Percentiles rank a stretch among this genome's conserved stretches.
These are phyloP conservation scores for Climacium dendroides DNA, from an alignment of 225 moss, liverwort and hornwort species.

Conservation along the genomic window DNA sequence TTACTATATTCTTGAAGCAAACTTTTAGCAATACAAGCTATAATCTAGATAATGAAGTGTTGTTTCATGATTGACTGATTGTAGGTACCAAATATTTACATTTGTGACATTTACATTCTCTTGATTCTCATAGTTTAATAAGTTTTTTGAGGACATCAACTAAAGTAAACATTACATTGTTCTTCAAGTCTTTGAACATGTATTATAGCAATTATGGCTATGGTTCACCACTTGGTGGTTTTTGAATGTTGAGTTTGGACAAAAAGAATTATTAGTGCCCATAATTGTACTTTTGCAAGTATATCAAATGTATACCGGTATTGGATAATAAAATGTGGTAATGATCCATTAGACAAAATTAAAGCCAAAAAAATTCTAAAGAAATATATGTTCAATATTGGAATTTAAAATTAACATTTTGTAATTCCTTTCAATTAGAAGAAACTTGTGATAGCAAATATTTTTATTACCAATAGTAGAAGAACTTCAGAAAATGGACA, in stretches of 20 bases:
- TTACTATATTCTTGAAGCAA: neutral
- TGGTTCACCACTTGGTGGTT: neutral
- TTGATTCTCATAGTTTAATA: accelerated
- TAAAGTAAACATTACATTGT: neutral
- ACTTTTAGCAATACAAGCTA: neutral
- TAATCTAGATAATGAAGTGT: neutral
- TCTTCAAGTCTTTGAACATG: neutral
- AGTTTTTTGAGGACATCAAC: neutral
- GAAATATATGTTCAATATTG: neutral
- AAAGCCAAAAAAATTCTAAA: neutral
- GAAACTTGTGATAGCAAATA: neutral
- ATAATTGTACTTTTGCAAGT: neutral
- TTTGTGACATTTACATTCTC: neutral
- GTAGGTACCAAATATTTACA: neutral
- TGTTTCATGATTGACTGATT: neutral
- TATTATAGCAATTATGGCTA: neutral
- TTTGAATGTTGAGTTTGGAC: neutral
- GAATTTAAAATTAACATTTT: neutral
- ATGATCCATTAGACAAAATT: neutral
- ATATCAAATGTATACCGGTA: neutral
- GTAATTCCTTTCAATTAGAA: neutral
- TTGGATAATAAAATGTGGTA: accelerated
- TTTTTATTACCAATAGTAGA: too few relatives aligned
- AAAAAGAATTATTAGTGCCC: too few relatives aligned
- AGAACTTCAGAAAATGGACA: neutral